Evolutionary conservation across 1,139 yeast genomes (phyloP).

Genomic region (Meyerozyma guilliermondii): DNA sequence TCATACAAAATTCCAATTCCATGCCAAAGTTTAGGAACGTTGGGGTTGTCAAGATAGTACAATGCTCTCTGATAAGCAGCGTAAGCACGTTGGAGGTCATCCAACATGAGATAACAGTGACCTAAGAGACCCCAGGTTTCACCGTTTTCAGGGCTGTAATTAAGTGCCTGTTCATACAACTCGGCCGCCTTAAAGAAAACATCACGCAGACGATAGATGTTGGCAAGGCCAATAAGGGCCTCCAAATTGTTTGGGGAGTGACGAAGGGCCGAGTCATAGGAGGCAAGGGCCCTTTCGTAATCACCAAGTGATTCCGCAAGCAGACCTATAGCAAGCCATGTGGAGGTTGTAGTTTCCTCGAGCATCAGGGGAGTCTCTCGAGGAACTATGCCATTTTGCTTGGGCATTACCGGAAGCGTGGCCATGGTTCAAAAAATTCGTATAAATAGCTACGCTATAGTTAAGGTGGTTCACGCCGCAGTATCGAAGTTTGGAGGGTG

Average conservation of each 20-base stretch:
- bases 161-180: conserved; percentile 79
- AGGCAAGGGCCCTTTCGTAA: conserved; percentile 80
- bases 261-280: conserved; percentile 86
- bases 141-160: conserved; percentile 81
- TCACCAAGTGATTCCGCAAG: conserved; percentile 89
- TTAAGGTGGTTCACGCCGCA: not conserved
- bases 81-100: conserved; percentile 91
- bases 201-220: conserved; percentile 82
- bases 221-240: conserved; percentile 80
- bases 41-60: conserved; percentile 85
- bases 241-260: conserved; percentile 84
- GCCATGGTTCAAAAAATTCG: not conserved
- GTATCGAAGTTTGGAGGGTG: no score
- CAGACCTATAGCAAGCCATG: conserved; percentile 90
- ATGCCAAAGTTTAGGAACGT: conserved; percentile 96
- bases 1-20: conserved; percentile 96
- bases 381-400: conserved; percentile 1
- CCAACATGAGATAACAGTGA: conserved; percentile 95
- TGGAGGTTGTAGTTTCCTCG: conserved; percentile 75
- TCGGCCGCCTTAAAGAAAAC: conserved; percentile 93
- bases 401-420: conserved; percentile 1
- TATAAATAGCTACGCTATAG: not conserved
- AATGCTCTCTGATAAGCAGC: conserved; percentile 96
- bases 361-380: conserved; percentile 13
- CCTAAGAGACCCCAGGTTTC: conserved; percentile 98